These are phyloP conservation scores for Starmera stellimalicola DNA, from an alignment of 1,139 yeast species.

Conservation along the genomic window DNA sequence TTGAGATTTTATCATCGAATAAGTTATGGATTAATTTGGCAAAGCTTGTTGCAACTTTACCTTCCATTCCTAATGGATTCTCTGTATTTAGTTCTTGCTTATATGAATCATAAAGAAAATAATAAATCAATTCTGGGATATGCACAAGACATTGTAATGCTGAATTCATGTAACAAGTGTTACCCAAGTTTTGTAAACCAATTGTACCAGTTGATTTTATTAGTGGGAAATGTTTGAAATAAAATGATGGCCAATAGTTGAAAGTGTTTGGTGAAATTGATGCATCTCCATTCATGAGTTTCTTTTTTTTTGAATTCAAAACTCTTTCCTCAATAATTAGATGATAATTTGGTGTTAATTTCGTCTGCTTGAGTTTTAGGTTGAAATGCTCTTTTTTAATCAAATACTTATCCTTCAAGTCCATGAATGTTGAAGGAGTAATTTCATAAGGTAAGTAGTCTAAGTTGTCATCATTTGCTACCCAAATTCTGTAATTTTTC, in stretches of 20 bases:
- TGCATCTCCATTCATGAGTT: background rate
- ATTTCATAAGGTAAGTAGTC: conserved; percentile 16
- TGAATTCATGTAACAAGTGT: conserved; percentile 95
- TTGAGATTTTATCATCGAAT: conserved; percentile 30
- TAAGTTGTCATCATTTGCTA: conserved; percentile 15
- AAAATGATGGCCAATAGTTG: conserved; percentile 27
- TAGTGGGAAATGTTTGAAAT: conserved; percentile 20
- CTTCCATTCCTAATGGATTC: conserved; percentile 82
- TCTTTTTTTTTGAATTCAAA: conserved; percentile 3
- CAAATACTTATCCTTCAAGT: conserved; percentile 14
- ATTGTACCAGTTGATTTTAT: conserved; percentile 34
- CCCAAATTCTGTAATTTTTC: conserved; percentile 23
- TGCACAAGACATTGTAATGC: conserved; percentile 88
- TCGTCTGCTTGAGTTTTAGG: conserved; percentile 15
- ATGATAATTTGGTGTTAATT: conserved; percentile 14
- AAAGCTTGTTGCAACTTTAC: conserved; percentile 71
- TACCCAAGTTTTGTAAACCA: conserved; percentile 81
- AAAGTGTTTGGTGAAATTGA: background rate
- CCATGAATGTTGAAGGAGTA: conserved; percentile 20
- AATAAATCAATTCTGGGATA: conserved; percentile 72
- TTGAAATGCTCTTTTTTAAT: conserved; percentile 15
- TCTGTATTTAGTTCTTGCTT: conserved; percentile 57
- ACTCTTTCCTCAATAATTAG: conserved; percentile 23
- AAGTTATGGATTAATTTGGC: conserved; percentile 54
- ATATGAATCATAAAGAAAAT: conserved; percentile 58